Base-by-base conservation (phyloP, 345 rosid species). In the Limnanthes douglasii region DNA sequence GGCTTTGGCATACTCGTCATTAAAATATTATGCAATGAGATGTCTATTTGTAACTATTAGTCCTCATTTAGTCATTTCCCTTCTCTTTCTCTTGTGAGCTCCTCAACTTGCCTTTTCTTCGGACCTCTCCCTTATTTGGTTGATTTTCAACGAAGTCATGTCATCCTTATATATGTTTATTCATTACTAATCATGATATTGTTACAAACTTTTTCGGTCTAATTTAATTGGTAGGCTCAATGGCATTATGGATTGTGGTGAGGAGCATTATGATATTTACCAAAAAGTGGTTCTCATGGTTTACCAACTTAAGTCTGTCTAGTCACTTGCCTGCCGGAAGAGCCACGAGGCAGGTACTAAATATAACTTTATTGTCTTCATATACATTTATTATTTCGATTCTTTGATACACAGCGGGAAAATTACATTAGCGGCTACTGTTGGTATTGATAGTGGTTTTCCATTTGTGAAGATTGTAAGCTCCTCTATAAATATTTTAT, bases 401-500 rank as follows among this genome's bases (percentile, higher is more conserved):
- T 42, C 46, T 35, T 30, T 44, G 32, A 40, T 28, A 57, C 34
- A 38, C 78, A 85, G 99, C 68, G 99, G 99, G 54, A 92, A 92
- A 73, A 69, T 93, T 54, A 94, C 99, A 5, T 19, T 92, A 62
- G 96, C 96, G 28, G 96, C 96, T 26, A 92, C 96, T 27, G 74
- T 71, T 55, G 99, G 99, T 40, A 78, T 81, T 34, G 82, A 75
- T 50, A 92, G 96, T 56, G 94, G 81, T 59, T 85, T 85, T 44
- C 95, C 99, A 19, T 92, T 75, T 56, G 99, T 92, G 41, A 85
- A 92, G 77, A 85, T 85, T 37, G 96, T 92, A 72, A 69, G 96
- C 41, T 53, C 48, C 37, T 35, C n/a, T 1, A 32, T 14, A 26
- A 10, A 7, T 12, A 18, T 42, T 28, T 19, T 1, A 23, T n/a